Conservation (phyloP, 192 early-diverging fungal species). For the Coemansia biformis region DNA sequence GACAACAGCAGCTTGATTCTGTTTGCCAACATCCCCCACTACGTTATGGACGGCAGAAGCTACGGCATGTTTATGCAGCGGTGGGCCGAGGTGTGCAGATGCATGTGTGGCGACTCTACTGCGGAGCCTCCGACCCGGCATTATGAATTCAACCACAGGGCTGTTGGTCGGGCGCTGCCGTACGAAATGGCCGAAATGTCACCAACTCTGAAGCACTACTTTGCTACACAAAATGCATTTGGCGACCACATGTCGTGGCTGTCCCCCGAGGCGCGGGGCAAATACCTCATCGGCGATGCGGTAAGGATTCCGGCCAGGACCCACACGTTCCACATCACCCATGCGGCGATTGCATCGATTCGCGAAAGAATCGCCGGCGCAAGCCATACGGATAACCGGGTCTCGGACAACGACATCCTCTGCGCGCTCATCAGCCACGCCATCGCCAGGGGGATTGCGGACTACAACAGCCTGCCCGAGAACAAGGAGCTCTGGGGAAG, state of each 20-base stretch:
- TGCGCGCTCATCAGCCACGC: constrained; percentile 9
- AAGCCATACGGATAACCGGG: not conserved
- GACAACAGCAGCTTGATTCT: constrained; percentile 33
- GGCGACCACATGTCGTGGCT: constrained; percentile 32
- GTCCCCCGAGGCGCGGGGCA: constrained; percentile 27
- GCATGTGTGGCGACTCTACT: constrained; percentile 2
- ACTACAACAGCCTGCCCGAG: not conserved
- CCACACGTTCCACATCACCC: constrained; percentile 3
- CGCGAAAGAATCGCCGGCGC: not conserved
- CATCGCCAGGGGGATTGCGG: constrained; percentile 2
- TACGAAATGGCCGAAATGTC: constrained; percentile 12
- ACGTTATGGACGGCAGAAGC: constrained; percentile 32
- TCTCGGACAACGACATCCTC: constrained; percentile 23
- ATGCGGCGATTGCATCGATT: not conserved
- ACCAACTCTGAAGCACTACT: not conserved
- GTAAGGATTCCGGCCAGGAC: not conserved
- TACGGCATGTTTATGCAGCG: constrained; percentile 34
- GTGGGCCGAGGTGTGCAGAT: constrained; percentile 35
- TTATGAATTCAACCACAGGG: constrained; percentile 25
- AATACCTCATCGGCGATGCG: not conserved
- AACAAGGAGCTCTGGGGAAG: not conserved
- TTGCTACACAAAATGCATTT: constrained; percentile 11
- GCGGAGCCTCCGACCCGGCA: constrained; percentile 1
- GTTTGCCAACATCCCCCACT: constrained; percentile 46
- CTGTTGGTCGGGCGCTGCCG: constrained; percentile 19